Base-by-base conservation (phyloP, 495 filamentous ascomycete genomes). In the Penicillium cataractarum region DNA sequence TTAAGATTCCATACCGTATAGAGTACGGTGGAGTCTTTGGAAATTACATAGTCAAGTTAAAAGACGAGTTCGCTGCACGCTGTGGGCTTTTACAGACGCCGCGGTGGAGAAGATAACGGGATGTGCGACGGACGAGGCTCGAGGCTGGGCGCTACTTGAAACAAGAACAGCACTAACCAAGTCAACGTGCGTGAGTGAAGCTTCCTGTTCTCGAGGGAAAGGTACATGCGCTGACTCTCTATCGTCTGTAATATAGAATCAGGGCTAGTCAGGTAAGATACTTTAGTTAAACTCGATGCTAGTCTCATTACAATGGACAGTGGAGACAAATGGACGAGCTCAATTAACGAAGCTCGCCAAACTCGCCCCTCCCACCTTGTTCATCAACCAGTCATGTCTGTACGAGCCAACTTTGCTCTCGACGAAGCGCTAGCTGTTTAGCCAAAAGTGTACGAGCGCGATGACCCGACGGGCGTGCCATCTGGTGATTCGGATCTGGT, bases 141-240 rank as follows among this genome's bases (percentile, higher is more conserved):
- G 52, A 26, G 57, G 57, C 22, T 27, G 21, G 58, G 58, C 50
- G 58, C 58, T 61, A 61, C 58, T 55, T 37, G 58, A 61, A 55
- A 61, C 58, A 33, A 35, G 27, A 32, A 21, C 31, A 22, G 42
- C 21, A 42, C 54, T 27, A 42, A 19, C 19, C 19, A 13, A 4
- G 32, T 5, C 54, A 56, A 26, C 24, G 21, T 39, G 37, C 21
- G 21, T 3, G 7, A 22, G 49, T 0, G 49, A 51, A 29, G 3
- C 8, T 42, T 42, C 6, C 0, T 21, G 7, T 42, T 2, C n/a
- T 44, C 40, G n/a, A 44, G 1, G 19, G 24, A 6, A 46, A 22
- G 19, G n/a, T 46, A 21, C 21, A 10, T 21, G 24, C 9, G 21
- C 8, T 19, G n/a, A n/a, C n/a, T n/a, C n/a, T n/a, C n/a, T n/a